Percentiles rank a stretch among this genome's conserved stretches.
phyloP scores from a whole-genome alignment of 768 basidiomycete genomes.

The Auricularia cornea region DNA sequence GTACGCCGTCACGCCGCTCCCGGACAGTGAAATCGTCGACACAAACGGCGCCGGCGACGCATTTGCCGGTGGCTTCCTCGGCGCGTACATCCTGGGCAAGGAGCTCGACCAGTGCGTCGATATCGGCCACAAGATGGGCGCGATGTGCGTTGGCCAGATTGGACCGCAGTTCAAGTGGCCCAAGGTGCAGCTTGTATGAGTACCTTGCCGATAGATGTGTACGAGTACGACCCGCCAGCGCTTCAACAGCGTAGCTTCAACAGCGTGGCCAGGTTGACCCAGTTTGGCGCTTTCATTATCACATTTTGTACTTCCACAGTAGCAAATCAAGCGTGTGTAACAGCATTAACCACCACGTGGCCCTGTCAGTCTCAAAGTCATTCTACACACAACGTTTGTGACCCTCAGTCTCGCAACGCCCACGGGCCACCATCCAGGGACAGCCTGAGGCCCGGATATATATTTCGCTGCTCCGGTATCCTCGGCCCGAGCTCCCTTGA shows the following conservation, averaged over 20 bases:
- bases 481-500: too few species aligned
- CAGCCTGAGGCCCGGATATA: too few species aligned
- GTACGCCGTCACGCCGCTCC: slow-evolving; percentile 44
- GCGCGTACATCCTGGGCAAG: slow-evolving; percentile 75
- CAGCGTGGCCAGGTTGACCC: background rate
- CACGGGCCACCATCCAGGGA: too few species aligned
- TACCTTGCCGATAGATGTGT: background rate
- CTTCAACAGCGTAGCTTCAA: background rate
- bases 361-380: too few species aligned
- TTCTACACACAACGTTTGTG: too few species aligned
- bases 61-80: slow-evolving; percentile 94
- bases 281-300: background rate
- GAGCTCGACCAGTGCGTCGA: slow-evolving; percentile 65
- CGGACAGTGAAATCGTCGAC: slow-evolving; percentile 70
- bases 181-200: slow-evolving; percentile 39
- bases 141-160: slow-evolving; percentile 75
- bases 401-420: too few species aligned
- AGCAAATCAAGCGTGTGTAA: background rate
- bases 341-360: too few species aligned
- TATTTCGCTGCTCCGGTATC: too few species aligned
- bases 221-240: background rate
- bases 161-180: slow-evolving; percentile 52
- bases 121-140: slow-evolving; percentile 78
- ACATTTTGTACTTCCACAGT: background rate
- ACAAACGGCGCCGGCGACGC: slow-evolving; percentile 98